phyloP scores from a whole-genome alignment of 1,284 basidiomycete species.

The Ceratobasidium sp. region DNA sequence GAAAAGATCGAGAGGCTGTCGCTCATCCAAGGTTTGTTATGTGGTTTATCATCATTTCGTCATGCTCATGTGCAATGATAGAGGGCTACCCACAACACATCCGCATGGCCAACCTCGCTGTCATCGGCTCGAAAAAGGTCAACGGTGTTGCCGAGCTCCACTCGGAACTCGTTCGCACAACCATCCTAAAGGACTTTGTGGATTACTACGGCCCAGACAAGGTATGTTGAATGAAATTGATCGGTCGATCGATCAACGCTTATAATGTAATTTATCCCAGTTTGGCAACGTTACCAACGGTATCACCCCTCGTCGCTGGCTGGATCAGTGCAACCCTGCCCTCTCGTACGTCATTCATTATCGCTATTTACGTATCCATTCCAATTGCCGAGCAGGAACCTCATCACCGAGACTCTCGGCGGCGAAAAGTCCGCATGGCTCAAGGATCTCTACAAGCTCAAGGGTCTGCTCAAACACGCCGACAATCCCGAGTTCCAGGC shows the following conservation, averaged over 20 bases:
- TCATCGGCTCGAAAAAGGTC: slow-evolving; percentile 74
- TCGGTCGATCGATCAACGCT: not conserved
- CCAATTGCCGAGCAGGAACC: slow-evolving; percentile 56
- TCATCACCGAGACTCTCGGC: slow-evolving; percentile 83
- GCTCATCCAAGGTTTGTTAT: slow-evolving; percentile 75
- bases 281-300: slow-evolving; percentile 88
- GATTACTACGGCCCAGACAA: slow-evolving; percentile 72
- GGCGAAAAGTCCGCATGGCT: slow-evolving; percentile 79
- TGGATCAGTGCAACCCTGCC: slow-evolving; percentile 89
- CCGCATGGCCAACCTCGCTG: slow-evolving; percentile 86
- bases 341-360: slow-evolving; percentile 51
- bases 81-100: slow-evolving; percentile 85
- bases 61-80: slow-evolving; percentile 47
- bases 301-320: slow-evolving; percentile 85
- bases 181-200: slow-evolving; percentile 91
- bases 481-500: slow-evolving; percentile 77
- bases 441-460: slow-evolving; percentile 75
- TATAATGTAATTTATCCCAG: slow-evolving; percentile 49
- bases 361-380: no score
- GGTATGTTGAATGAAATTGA: slow-evolving; percentile 53
- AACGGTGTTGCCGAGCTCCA: slow-evolving; percentile 94
- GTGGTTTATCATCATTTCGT: not conserved
- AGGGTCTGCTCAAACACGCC: slow-evolving; percentile 68
- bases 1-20: slow-evolving; percentile 85
- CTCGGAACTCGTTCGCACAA: slow-evolving; percentile 56